Conservation (phyloP, 2,329 filamentous ascomycete species). For the Stromatinia cepivora region DNA sequence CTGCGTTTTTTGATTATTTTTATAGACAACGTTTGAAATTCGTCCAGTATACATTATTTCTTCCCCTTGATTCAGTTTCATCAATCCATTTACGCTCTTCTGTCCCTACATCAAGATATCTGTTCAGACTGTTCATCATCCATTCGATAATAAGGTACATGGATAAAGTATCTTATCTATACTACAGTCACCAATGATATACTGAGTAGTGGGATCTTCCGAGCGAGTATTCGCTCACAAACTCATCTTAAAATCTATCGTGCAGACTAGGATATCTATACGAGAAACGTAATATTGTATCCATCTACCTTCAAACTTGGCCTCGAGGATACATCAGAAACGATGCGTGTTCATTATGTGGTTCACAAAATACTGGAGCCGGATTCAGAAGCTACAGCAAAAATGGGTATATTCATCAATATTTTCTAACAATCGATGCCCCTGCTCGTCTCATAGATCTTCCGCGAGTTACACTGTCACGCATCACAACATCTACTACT, state of each 20-base stretch:
- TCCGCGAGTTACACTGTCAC: background rate
- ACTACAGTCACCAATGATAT: background rate
- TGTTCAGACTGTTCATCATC: background rate
- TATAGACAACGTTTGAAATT: too few species aligned
- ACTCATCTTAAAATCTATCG: too few species aligned
- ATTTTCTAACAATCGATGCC: background rate
- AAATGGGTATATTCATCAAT: background rate
- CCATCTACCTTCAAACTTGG: background rate
- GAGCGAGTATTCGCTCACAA: background rate
- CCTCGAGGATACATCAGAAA: background rate
- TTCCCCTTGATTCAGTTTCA: background rate
- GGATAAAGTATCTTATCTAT: too few species aligned
- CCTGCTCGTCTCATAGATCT: background rate
- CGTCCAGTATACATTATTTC: too few species aligned
- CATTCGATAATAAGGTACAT: background rate
- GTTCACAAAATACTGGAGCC: fast-evolving
- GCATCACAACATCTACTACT: too few species aligned
- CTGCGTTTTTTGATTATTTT: too few species aligned
- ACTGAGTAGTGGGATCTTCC: background rate
- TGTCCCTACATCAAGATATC: too few species aligned
- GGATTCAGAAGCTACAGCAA: background rate
- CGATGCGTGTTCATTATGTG: fast-evolving
- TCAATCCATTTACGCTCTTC: too few species aligned
- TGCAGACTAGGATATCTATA: background rate
- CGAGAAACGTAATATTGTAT: background rate